Evolutionary conservation across 257 asterid species (phyloP).

Genomic region (Scutellaria baicalensis): DNA sequence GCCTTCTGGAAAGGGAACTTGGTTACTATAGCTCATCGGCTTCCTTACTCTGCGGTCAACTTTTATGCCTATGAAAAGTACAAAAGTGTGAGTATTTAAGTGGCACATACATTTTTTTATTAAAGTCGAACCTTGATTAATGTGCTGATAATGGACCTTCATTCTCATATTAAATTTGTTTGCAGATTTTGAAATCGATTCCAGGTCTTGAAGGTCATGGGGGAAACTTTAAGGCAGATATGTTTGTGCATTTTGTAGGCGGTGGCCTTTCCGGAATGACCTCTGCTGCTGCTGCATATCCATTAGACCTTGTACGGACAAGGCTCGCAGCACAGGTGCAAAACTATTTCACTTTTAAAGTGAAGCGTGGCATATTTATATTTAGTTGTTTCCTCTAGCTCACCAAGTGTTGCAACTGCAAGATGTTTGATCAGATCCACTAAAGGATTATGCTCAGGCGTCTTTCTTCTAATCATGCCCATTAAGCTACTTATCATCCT

Average conservation of each 20-base stretch:
- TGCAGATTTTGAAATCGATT: conserved; percentile 60
- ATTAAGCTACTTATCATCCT: background rate
- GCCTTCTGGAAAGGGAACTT: conserved; percentile 97
- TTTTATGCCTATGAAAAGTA: conserved; percentile 79
- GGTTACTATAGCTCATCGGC: conserved; percentile 89
- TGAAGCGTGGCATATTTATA: background rate
- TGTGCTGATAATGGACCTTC: background rate
- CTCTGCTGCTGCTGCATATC: conserved; percentile 86
- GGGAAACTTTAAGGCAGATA: conserved; percentile 38
- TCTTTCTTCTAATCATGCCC: background rate
- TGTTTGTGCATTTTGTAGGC: conserved; percentile 65
- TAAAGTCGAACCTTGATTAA: background rate
- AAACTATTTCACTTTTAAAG: background rate
- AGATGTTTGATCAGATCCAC: background rate
- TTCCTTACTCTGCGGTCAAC: conserved; percentile 79
- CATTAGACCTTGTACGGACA: conserved; percentile 90
- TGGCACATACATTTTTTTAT: background rate
- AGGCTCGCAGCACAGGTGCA: conserved; percentile 90
- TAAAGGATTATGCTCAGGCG: background rate
- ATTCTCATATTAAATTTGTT: background rate
- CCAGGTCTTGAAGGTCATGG: conserved; percentile 47
- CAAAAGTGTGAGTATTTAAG: conserved; percentile 51
- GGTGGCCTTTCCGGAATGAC: conserved; percentile 95
- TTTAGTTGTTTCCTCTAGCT: background rate
- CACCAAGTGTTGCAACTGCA: background rate